Base-by-base conservation (phyloP, 495 filamentous ascomycete species). In the Aspergillus olivimuriae region DNA sequence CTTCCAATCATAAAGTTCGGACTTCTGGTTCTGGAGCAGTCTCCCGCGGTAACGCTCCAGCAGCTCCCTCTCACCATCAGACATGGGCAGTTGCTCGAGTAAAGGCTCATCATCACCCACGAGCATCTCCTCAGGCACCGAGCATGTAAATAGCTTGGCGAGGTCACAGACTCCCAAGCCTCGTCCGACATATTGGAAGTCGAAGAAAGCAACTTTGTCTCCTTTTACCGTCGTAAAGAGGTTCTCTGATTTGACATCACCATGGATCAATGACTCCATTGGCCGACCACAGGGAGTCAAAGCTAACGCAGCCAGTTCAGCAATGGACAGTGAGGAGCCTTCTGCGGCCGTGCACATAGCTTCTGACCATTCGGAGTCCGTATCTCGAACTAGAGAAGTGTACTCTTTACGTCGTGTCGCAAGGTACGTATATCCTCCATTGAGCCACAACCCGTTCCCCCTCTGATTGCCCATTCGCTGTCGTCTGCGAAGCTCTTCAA, bases 221-320 rank as follows among this genome's bases (percentile, higher is more conserved):
- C 61, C 62, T 0, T 32, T 40, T 0, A n/a, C 28, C 1, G 51
- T 60, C 5, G 62, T 68, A 44, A 68, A 68, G n/a, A 68, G 62
- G 42, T 68, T 68, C 47, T 68, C 65, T 2, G 62, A 68, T 47
- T 68, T 68, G 37, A 68, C 65, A 17, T 68, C 65, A 30, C 65
- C 65, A 32, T 68, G 65, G 9, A 68, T 68, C 18, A 61, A 64
- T 1, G 62, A 65, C 41, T 68, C 65, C 7, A 58, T 23, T 0
- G 47, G 10, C 15, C 65, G 50, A 16, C 62, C 61, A 34, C 52
- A 45, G 0, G 65, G 62, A 0, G 51, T 60, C 7, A 68, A 39
- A 18, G 59, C 45, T 9, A 47, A 40, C 2, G 64, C 64, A 22
- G 36, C 60, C 52, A 57, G 53, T 48, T 68, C 64, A 7, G 64